phyloP scores from a whole-genome alignment of 2,329 filamentous ascomycete species.

The Lasiodiplodia theobromae region DNA sequence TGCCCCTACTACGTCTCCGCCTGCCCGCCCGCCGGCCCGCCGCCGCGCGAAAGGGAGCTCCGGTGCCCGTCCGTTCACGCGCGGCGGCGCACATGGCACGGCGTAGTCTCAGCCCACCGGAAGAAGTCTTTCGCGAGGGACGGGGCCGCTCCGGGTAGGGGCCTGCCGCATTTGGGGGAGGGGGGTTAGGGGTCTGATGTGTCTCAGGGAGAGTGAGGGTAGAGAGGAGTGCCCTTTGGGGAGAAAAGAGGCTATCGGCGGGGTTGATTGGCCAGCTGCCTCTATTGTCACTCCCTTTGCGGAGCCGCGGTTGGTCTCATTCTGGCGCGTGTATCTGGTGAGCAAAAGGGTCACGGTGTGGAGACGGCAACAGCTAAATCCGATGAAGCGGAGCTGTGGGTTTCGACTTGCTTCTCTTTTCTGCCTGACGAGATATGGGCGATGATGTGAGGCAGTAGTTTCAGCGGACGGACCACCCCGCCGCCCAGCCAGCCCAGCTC shows the following conservation, averaged over 20 bases:
- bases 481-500: not conserved
- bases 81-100: not conserved
- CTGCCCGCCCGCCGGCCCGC: not conserved
- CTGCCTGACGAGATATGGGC: not conserved
- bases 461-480: not conserved
- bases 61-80: not conserved
- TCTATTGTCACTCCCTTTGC: not conserved
- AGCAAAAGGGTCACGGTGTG: not conserved
- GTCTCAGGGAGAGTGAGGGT: slow-evolving; percentile 9
- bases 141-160: not conserved
- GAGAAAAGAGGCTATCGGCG: too few relatives aligned
- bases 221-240: too few relatives aligned
- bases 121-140: slow-evolving; percentile 13
- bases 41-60: not conserved
- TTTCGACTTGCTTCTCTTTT: not conserved
- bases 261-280: too few relatives aligned
- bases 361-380: not conserved
- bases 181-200: slow-evolving; percentile 5
- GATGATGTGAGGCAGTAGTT: not conserved
- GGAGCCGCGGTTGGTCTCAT: not conserved
- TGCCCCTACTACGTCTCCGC: not conserved
- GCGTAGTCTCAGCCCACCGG: slow-evolving; percentile 11
- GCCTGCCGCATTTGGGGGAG: not conserved
- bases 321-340: not conserved
- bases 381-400: not conserved